Conservation (phyloP, 2,329 filamentous ascomycete species). For the Trichoderma gracile region DNA sequence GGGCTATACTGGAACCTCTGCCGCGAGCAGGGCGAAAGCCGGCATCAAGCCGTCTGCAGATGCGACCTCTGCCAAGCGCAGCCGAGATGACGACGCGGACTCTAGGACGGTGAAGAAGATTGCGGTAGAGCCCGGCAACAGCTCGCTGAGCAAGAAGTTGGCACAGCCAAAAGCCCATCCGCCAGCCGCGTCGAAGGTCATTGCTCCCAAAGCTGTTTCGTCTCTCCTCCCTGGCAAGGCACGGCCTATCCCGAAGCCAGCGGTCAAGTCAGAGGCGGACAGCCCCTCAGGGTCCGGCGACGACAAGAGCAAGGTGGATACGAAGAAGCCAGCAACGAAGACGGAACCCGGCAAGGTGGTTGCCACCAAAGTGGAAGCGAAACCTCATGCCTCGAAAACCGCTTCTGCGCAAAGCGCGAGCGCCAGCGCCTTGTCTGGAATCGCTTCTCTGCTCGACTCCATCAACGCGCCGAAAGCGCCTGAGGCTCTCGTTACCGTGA, state of each 20-base stretch:
- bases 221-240: constrained; percentile 52
- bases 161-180: constrained; percentile 40
- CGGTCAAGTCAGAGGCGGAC: constrained; percentile 41
- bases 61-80: constrained; percentile 39
- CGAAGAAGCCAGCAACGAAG: constrained; percentile 31
- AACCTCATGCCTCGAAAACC: constrained; percentile 35
- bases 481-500: constrained; percentile 46
- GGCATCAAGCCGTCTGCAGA: constrained; percentile 36
- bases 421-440: constrained; percentile 46
- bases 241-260: constrained; percentile 46
- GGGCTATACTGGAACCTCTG: constrained; percentile 45
- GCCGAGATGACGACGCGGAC: constrained; percentile 45
- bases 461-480: constrained; percentile 47
- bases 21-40: constrained; percentile 42
- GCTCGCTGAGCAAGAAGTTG: constrained; percentile 45
- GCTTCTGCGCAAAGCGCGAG: constrained; percentile 36
- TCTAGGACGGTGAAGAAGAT: constrained; percentile 46
- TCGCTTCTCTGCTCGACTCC: constrained; percentile 56
- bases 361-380: constrained; percentile 36
- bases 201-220: constrained; percentile 37
- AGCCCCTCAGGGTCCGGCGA: constrained; percentile 34
- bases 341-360: constrained; percentile 29
- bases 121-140: constrained; percentile 43
- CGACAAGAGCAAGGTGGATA: constrained; percentile 38
- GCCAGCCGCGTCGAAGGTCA: constrained; percentile 35